phyloP scores from a whole-genome alignment of 345 rosid species.

The sweet orange (Citrus sinensis) region DVS_A1.0 CM039163.1:33253001-33253500 shows the following conservation, averaged over 20 bases:
- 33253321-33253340: too few species aligned
- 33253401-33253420: conserved; percentile 18
- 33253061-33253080: conserved; percentile 22
- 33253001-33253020: conserved; percentile 23
- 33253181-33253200: conserved; percentile 33
- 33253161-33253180: conserved; percentile 21
- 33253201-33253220: conserved; percentile 26
- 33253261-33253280: not conserved
- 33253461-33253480: not conserved
- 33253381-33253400: conserved; percentile 19
- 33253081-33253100: conserved; percentile 4
- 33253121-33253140: conserved; percentile 26
- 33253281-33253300: conserved; percentile 37
- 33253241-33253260: conserved; percentile 14
- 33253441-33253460: not conserved
- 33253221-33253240: conserved; percentile 18
- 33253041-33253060: conserved; percentile 13
- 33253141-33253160: conserved; percentile 37
- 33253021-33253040: conserved; percentile 30
- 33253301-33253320: conserved; percentile 13
- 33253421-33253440: conserved; percentile 9
- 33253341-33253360: conserved; percentile 31
- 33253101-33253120: not conserved
- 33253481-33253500: not conserved
- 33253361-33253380: conserved; percentile 9